Conservation (phyloP, 2,329 filamentous ascomycete genomes). For the Elsinoe ampelina region DNA sequence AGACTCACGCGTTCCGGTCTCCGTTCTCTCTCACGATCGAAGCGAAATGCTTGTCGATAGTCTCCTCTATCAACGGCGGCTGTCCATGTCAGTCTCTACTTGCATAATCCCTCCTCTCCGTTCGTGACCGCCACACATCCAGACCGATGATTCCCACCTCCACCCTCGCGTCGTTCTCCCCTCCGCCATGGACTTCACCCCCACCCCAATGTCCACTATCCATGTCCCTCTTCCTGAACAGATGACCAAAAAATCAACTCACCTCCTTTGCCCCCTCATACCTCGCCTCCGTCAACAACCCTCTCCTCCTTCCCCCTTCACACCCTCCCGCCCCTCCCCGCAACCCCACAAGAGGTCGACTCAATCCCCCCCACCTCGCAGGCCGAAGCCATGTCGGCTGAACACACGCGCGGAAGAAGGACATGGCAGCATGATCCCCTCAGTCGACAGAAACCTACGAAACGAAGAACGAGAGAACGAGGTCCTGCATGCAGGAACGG, state of each 20-base stretch:
- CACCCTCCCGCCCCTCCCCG: not conserved
- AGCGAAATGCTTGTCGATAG: slow-evolving; percentile 64
- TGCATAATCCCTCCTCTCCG: not conserved
- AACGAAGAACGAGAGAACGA: too few relatives aligned
- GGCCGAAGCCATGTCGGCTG: too few relatives aligned
- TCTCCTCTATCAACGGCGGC: slow-evolving; percentile 58
- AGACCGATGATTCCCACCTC: not conserved
- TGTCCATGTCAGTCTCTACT: slow-evolving; percentile 26
- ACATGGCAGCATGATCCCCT: too few relatives aligned
- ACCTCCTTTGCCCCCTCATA: slow-evolving; percentile 13
- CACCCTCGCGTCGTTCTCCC: too few relatives aligned
- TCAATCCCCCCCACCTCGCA: too few relatives aligned
- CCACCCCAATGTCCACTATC: too few relatives aligned
- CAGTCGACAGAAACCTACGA: too few relatives aligned
- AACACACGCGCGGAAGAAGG: too few relatives aligned
- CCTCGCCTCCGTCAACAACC: slow-evolving; percentile 9
- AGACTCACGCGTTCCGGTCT: slow-evolving; percentile 50
- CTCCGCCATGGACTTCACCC: too few relatives aligned
- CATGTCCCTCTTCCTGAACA: too few relatives aligned
- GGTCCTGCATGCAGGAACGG: too few relatives aligned
- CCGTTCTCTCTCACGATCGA: slow-evolving; percentile 55
- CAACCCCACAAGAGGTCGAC: too few relatives aligned
- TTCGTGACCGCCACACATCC: not conserved
- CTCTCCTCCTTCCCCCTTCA: not conserved
- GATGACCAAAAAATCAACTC: not conserved